Evolutionary conservation across 1,284 basidiomycete species (phyloP).

Genomic region (Sporisorium sorghi): DNA sequence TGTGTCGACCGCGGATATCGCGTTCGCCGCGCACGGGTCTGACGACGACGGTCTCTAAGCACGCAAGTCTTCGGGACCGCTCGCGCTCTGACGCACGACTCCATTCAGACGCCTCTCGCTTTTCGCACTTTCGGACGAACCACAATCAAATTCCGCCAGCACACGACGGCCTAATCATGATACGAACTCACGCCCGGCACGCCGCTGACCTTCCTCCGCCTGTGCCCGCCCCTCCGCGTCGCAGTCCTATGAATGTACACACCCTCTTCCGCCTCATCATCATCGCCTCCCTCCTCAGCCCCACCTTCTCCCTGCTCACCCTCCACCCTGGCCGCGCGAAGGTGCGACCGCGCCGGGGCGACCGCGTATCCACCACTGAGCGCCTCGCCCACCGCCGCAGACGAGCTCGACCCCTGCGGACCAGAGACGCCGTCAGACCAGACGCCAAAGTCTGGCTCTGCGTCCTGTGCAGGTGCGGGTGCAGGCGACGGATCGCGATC

Average conservation of each 20-base stretch:
- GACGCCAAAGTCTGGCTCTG: slow-evolving; percentile 19
- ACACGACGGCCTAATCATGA: not conserved
- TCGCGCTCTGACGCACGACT: too few relatives aligned
- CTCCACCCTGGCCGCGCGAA: slow-evolving; percentile 2
- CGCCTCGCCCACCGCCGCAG: slow-evolving; percentile 41
- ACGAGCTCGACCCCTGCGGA: slow-evolving; percentile 26
- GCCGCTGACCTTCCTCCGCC: slow-evolving; percentile 9
- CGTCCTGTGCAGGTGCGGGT: not conserved
- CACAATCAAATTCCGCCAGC: too few relatives aligned
- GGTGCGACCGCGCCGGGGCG: slow-evolving; percentile 22
- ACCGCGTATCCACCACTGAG: slow-evolving; percentile 34
- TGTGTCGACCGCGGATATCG: too few relatives aligned
- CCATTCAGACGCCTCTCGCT: too few relatives aligned
- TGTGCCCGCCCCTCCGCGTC: not conserved
- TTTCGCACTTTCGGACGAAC: too few relatives aligned
- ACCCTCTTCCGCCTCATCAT: slow-evolving; percentile 46
- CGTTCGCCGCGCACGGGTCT: too few relatives aligned
- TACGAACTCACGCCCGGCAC: slow-evolving; percentile 7
- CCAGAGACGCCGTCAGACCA: slow-evolving; percentile 41
- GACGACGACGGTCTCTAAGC: too few relatives aligned
- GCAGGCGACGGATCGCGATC: not conserved
- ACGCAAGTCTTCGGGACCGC: too few relatives aligned
- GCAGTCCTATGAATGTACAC: slow-evolving; percentile 54
- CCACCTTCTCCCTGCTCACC: slow-evolving; percentile 16
- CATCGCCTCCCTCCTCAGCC: slow-evolving; percentile 19